These are phyloP conservation scores for Sporothrix curviconia DNA, from an alignment of 2,329 filamentous ascomycete genomes.

Conservation along the genomic window DNA sequence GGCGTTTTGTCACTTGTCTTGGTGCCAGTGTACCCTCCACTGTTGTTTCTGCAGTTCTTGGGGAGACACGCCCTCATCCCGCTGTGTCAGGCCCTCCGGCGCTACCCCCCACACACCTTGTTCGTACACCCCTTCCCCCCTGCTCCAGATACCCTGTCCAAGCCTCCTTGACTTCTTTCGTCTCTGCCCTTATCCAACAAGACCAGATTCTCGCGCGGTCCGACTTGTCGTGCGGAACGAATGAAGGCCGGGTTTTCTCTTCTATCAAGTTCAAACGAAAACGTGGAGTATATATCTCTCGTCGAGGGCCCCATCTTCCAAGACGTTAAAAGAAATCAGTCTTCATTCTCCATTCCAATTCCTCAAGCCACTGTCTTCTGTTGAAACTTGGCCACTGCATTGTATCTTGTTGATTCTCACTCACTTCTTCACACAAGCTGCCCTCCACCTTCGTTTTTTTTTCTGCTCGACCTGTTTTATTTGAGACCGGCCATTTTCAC, in stretches of 20 bases:
- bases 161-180: slow-evolving; percentile 13
- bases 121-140: slow-evolving; percentile 3
- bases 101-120: slow-evolving; percentile 1
- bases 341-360: slow-evolving; percentile 5
- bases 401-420: slow-evolving; percentile 3
- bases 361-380: background rate
- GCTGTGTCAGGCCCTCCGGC: background rate
- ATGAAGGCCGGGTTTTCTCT: background rate
- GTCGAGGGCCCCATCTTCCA: slow-evolving; percentile 13
- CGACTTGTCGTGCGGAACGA: slow-evolving; percentile 4
- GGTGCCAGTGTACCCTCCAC: slow-evolving; percentile 11
- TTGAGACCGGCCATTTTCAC: background rate
- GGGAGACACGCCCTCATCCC: background rate
- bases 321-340: background rate
- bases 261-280: slow-evolving; percentile 4
- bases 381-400: background rate
- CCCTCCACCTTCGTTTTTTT: slow-evolving; percentile 2
- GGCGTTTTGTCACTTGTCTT: slow-evolving; percentile 13
- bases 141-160: slow-evolving; percentile 11
- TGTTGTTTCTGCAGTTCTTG: background rate
- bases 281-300: slow-evolving; percentile 18
- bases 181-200: slow-evolving; percentile 17
- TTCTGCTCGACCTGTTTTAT: background rate
- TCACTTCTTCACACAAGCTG: slow-evolving; percentile 5
- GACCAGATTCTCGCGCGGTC: slow-evolving; percentile 10